These are phyloP conservation scores for Claviceps citrina DNA, from an alignment of 2,329 filamentous ascomycete genomes.

Conservation along the genomic window DNA sequence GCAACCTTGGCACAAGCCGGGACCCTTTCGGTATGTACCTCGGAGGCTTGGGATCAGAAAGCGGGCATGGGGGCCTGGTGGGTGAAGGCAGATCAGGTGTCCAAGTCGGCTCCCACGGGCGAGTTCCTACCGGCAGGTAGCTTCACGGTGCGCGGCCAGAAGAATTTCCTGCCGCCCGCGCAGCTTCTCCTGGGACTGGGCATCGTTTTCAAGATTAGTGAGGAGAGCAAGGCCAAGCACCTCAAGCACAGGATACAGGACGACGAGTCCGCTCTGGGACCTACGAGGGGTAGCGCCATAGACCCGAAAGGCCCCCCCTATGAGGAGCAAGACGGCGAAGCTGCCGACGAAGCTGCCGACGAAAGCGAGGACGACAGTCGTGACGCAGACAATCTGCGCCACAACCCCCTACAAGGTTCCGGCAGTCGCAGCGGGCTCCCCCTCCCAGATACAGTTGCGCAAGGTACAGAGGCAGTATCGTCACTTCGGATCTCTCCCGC, in stretches of 20 bases:
- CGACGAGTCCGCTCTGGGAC: constrained; percentile 9
- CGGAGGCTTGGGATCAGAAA: constrained; percentile 89
- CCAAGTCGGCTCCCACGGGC: constrained; percentile 65
- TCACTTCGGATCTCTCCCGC: constrained; percentile 12
- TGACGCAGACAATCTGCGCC: constrained; percentile 16
- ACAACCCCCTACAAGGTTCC: constrained; percentile 23
- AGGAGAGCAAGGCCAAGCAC: constrained; percentile 71
- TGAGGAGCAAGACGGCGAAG: constrained; percentile 10
- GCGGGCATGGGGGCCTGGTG: constrained; percentile 93
- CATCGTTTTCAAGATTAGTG: constrained; percentile 75
- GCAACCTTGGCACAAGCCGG: constrained; percentile 86
- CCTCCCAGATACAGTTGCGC: constrained; percentile 14
- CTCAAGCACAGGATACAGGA: constrained; percentile 44
- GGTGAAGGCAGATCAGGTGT: constrained; percentile 81
- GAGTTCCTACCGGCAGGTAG: constrained; percentile 65
- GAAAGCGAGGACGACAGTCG: constrained; percentile 15
- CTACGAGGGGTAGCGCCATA: constrained; percentile 6
- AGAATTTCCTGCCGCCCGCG: constrained; percentile 79
- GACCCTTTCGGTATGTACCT: constrained; percentile 67
- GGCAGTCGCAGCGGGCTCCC: constrained; percentile 10
- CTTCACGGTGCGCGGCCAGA: constrained; percentile 72
- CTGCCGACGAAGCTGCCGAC: constrained; percentile 13
- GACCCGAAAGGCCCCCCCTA: constrained; percentile 9
- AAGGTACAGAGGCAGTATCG: constrained; percentile 12
- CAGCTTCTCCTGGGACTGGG: constrained; percentile 79